Conservation (phyloP, 331 rosid species). For the Dryas integrifolia region DNA sequence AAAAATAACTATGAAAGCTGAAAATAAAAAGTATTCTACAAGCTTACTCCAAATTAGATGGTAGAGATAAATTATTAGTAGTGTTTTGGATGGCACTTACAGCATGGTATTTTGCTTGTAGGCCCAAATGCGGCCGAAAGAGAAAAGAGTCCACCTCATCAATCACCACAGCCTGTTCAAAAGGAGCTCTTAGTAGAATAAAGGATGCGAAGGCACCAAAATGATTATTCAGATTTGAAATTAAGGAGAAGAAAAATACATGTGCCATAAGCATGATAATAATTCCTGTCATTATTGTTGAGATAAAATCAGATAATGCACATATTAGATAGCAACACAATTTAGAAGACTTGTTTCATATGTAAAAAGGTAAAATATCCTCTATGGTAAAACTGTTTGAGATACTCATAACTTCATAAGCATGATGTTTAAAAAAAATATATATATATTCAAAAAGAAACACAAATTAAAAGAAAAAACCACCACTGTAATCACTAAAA, state of each 20-base stretch:
- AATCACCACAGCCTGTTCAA: conserved; percentile 76
- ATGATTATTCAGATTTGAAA: background rate
- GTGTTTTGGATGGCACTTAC: conserved; percentile 46
- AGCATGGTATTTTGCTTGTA: conserved; percentile 82
- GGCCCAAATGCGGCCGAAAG: conserved; percentile 82
- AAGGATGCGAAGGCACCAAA: conserved; percentile 8
- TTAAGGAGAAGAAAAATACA: background rate
- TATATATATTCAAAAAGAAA: background rate
- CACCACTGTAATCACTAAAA: background rate
- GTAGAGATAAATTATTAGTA: conserved; percentile 11
- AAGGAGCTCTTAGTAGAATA: conserved; percentile 4
- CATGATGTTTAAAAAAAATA: background rate
- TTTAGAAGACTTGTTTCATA: background rate
- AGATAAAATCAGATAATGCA: background rate
- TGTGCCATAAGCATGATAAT: background rate
- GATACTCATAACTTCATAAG: background rate
- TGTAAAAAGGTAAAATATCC: background rate
- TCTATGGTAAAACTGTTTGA: background rate
- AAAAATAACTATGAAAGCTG: background rate
- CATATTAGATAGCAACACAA: background rate
- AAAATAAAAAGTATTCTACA: background rate
- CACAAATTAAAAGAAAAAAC: too few species aligned
- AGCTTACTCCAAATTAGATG: conserved; percentile 11
- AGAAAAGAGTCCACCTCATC: conserved; percentile 94
- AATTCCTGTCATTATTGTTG: background rate